Base-by-base conservation (phyloP, 2,329 filamentous ascomycete species). In the Ophiostoma triangulosporum region DNA sequence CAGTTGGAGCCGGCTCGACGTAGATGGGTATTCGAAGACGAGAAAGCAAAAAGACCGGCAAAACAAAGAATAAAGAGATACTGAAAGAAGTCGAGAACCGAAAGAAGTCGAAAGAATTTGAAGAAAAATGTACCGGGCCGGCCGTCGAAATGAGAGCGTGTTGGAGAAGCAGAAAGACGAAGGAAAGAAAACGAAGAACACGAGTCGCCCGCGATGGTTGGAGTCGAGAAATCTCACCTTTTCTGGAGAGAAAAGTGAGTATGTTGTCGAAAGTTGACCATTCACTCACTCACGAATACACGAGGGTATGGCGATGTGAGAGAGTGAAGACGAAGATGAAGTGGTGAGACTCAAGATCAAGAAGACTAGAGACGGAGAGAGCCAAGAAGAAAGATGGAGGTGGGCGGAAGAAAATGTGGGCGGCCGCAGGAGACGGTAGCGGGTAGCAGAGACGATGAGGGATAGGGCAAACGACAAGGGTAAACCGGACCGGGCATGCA, bases 141-240 rank as follows among this genome's bases (percentile, higher is more conserved):
- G 60, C 61, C 61, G 61, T 64, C 56, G 45, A 45, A 55, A 29
- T 22, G 24, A 26, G 9, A 24, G n/a, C 24, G 38, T 11, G 20
- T 43, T 12, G n/a, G n/a, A n/a, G n/a, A n/a, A n/a, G n/a, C n/a
- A n/a, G n/a, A n/a, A n/a, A n/a, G n/a, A n/a, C n/a, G n/a, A n/a
- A n/a, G 14, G 7, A 14, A 24, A 35, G 32, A 35, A 65, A 61
- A 61, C 62, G 62, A 63, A 64, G n/a, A 52, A 31, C 61, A 56
- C 4, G 4, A 58, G 60, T 66, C 63, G 64, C 65, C 64, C 54
- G 65, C 65, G 65, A 66, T 62, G 60, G 55, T 58, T 32, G 57
- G 62, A 9, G 38, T 43, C 6, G 43, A 46, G 3, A 17, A 14
- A 29, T 22, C 20, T 53, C 32, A 15, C 8, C 3, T 35, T 29